These are phyloP conservation scores for Cryphonectria japonica DNA, from an alignment of 2,329 filamentous ascomycete genomes.

Conservation along the genomic window DNA sequence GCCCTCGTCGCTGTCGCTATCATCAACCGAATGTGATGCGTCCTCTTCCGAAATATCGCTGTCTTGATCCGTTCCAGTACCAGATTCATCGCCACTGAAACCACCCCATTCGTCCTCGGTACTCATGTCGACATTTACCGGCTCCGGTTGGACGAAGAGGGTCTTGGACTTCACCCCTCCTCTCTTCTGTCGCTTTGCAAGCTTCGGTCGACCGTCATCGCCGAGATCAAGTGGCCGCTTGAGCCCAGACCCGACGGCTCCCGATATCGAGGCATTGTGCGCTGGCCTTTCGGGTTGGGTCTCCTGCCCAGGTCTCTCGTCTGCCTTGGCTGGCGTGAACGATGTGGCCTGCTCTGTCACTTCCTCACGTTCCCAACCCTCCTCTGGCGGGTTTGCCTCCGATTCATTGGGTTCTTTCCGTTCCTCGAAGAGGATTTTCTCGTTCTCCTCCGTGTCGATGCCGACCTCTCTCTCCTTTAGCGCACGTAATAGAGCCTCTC, in stretches of 20 bases:
- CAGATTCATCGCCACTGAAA: slow-evolving; percentile 51
- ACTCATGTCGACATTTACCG: slow-evolving; percentile 38
- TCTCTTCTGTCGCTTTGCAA: slow-evolving; percentile 80
- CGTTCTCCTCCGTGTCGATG: slow-evolving; percentile 56
- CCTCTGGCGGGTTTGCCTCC: slow-evolving; percentile 35
- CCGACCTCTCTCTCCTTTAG: slow-evolving; percentile 69
- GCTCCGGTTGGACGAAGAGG: slow-evolving; percentile 48
- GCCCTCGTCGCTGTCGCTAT: slow-evolving; percentile 31
- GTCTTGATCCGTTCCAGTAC: slow-evolving; percentile 37
- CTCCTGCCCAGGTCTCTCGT: neutral
- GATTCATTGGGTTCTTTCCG: slow-evolving; percentile 38
- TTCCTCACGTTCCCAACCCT: slow-evolving; percentile 38
- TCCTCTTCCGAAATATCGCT: slow-evolving; percentile 33
- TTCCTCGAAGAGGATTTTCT: slow-evolving; percentile 57
- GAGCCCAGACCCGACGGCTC: slow-evolving; percentile 71
- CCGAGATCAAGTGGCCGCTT: slow-evolving; percentile 85
- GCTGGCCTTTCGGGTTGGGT: neutral
- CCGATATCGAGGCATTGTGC: slow-evolving; percentile 1
- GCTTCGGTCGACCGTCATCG: slow-evolving; percentile 76
- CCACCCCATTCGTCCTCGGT: slow-evolving; percentile 61
- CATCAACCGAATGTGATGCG: slow-evolving; percentile 36
- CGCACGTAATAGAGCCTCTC: slow-evolving; percentile 66
- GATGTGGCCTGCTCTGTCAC: slow-evolving; percentile 6
- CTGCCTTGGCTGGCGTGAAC: neutral
- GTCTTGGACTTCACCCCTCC: slow-evolving; percentile 62